phyloP scores from a whole-genome alignment of 2,329 filamentous ascomycete species.

The Sarocladiaceae sp. region DNA sequence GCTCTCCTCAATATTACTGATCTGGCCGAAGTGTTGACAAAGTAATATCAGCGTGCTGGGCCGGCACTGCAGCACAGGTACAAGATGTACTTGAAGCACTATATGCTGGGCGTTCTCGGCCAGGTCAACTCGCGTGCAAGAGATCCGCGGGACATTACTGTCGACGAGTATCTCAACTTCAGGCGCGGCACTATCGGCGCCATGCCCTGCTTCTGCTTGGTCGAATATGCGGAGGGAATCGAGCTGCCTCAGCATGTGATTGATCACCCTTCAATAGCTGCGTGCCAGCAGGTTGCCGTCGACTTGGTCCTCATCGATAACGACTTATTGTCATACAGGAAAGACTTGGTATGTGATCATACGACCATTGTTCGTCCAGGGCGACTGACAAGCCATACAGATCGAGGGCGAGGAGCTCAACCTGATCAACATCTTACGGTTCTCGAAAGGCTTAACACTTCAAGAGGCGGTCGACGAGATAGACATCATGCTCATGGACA shows the following conservation, averaged over 20 bases:
- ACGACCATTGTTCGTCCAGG: no score
- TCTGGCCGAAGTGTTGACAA: neutral
- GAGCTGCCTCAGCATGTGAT: conserved; percentile 3
- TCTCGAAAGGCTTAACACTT: conserved; percentile 5
- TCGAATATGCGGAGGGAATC: conserved; percentile 6
- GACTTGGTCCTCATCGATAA: conserved; percentile 6
- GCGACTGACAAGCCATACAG: no score
- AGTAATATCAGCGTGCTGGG: neutral
- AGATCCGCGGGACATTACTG: conserved; percentile 3
- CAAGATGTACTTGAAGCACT: conserved; percentile 8
- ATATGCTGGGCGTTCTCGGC: conserved; percentile 1
- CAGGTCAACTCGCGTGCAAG: conserved; percentile 4
- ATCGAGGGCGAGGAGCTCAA: conserved; percentile 7
- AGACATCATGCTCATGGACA: conserved; percentile 6
- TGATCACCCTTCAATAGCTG: neutral
- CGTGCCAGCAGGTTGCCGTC: conserved; percentile 3
- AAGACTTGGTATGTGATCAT: neutral
- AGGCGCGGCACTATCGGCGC: conserved; percentile 1
- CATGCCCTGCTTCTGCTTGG: conserved; percentile 6
- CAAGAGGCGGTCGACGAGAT: conserved; percentile 4
- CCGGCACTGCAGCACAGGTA: conserved; percentile 5
- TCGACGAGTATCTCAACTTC: conserved; percentile 7
- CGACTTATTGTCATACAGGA: conserved; percentile 3
- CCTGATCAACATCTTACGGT: conserved; percentile 3
- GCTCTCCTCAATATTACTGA: neutral